Evolutionary conservation across 2,329 filamentous ascomycete genomes (phyloP).

Genomic region (Colletotrichum orchidophilum): DNA sequence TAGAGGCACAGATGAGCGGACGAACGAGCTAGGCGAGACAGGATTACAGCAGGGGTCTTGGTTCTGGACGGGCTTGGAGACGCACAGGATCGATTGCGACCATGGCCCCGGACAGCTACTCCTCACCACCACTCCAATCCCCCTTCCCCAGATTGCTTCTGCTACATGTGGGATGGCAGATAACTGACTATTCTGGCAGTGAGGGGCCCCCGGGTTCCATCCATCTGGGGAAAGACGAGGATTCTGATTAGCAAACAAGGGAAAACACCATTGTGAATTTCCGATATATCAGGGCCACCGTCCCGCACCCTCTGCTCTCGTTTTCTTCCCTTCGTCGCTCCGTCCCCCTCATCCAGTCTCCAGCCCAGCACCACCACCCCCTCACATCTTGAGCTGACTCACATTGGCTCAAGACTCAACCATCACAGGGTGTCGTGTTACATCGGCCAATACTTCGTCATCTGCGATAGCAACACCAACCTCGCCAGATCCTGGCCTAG

Average conservation of each 20-base stretch:
- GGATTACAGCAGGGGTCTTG: conserved; percentile 1
- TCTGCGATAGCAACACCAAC: conserved; percentile 21
- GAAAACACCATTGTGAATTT: conserved; percentile 16
- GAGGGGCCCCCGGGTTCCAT: conserved; percentile 25
- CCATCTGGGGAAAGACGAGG: conserved; percentile 10
- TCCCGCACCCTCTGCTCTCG: not conserved
- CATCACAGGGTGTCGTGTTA: conserved; percentile 15
- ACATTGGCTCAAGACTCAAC: conserved; percentile 16
- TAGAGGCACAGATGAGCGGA: conserved; percentile 17
- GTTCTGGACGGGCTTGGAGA: not conserved
- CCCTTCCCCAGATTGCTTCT: not conserved
- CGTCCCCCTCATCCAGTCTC: not conserved
- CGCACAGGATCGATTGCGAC: conserved; percentile 26
- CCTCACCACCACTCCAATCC: conserved; percentile 5
- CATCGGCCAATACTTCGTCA: not conserved
- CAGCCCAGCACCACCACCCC: not conserved
- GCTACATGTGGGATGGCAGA: conserved; percentile 6
- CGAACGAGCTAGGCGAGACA: conserved; percentile 13
- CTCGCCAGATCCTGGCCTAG: conserved; percentile 30
- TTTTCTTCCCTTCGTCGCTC: conserved; percentile 16
- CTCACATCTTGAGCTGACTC: not conserved
- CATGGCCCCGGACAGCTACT: conserved; percentile 14
- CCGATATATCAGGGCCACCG: conserved; percentile 26
- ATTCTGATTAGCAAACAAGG: conserved; percentile 4
- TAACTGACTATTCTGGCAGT: conserved; percentile 6